phyloP scores from a whole-genome alignment of 768 basidiomycete genomes.

The Boletales sp. region DNA sequence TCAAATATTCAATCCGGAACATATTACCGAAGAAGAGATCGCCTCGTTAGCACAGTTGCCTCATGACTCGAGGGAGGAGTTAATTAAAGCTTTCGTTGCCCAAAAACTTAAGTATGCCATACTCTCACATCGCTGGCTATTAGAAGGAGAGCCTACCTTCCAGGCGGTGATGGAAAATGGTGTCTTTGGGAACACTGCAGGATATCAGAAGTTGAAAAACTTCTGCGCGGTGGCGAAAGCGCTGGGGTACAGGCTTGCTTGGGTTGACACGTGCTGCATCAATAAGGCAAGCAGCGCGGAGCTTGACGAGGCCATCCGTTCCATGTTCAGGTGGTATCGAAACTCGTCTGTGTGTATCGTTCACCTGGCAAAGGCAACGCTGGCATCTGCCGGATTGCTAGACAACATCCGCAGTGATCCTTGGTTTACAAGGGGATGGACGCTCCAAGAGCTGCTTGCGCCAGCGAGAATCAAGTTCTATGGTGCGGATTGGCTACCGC shows the following conservation, averaged over 20 bases:
- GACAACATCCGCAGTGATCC: conserved; percentile 10
- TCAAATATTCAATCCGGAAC: conserved; percentile 10
- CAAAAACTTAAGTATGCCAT: conserved; percentile 12
- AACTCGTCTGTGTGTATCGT: conserved; percentile 21
- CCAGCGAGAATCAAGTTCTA: conserved; percentile 21
- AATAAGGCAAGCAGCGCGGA: conserved; percentile 28
- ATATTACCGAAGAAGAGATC: conserved; percentile 6
- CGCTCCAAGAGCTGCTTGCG: conserved; percentile 21
- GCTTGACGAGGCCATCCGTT: conserved; percentile 28
- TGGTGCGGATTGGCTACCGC: conserved; percentile 9
- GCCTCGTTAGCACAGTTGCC: neutral
- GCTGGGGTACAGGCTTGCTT: conserved; percentile 17
- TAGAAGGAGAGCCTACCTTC: conserved; percentile 12
- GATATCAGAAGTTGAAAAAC: conserved; percentile 10
- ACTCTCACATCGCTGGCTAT: conserved; percentile 14
- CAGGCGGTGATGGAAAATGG: conserved; percentile 6
- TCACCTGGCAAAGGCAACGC: conserved; percentile 7
- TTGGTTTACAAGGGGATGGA: conserved; percentile 23
- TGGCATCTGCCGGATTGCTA: neutral
- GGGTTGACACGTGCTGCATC: conserved; percentile 27
- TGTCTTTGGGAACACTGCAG: neutral
- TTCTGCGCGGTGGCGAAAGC: conserved; percentile 12
- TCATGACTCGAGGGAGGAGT: conserved; percentile 5
- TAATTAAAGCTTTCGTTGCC: conserved; percentile 2
- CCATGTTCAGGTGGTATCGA: conserved; percentile 26